Base-by-base conservation (phyloP, 257 asterid genomes). In the Scutellaria baicalensis region DNA sequence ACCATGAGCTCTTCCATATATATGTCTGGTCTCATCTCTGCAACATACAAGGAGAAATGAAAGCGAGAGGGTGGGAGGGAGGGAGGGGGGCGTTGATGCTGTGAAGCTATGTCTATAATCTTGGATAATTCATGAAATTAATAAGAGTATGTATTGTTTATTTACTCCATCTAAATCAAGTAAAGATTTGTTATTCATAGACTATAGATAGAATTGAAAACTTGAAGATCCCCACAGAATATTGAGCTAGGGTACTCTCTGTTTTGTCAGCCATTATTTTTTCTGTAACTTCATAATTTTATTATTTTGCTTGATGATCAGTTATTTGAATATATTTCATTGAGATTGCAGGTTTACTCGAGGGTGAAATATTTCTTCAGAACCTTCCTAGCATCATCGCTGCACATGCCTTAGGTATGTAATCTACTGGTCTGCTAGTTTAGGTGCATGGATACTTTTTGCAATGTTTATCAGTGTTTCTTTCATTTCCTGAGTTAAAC, bases 311-410 rank as follows among this genome's bases (percentile, higher is more conserved):
- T 40, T 31, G 48, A 40, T 66, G 5, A 8, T 36, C 66, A 35
- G 9, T 42, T 40, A 39, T 33, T 58, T 45, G 5, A 27, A 27
- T 27, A 59, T 12, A 44, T 23, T 44, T 72, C 36, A 31, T 78
- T 71, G 72, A 49, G 65, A 74, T 78, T 74, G 61, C 91, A 91
- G 99, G 85, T 76, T 58, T 94, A 82, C 97, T 91, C 9, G 96
- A 88, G 84, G 97, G 99, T 56, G 96, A 93, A 75, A 91, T 93
- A 80, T 93, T 93, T 84, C 97, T 93, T 56, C 99, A 93, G 82
- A 93, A 93, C 82, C 90, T 93, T 73, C 99, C 99, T 23, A 93
- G 97, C 88, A 87, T 93, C 83, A 77, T 93, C 43, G 70, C 96
- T 71, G 96, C 95, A 16, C 96, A 89, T 75, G 97, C 87, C 69